Conservation (phyloP, 257 asterid genomes). For the Ophiorrhiza pumila region DNA sequence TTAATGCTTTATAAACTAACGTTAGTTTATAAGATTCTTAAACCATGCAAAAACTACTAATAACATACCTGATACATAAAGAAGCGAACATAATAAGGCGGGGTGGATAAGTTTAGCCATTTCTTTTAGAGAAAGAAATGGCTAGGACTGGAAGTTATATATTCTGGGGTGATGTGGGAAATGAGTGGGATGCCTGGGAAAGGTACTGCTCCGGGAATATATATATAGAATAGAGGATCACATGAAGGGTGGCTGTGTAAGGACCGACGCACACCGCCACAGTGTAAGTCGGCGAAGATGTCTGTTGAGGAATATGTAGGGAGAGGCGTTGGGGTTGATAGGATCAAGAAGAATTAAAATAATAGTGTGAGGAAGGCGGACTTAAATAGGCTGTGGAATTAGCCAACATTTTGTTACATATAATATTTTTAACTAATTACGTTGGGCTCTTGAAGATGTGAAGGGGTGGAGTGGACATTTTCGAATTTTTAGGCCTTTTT, state of each 20-base stretch:
- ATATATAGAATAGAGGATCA: neutral
- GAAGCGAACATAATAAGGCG: slow-evolving; percentile 18
- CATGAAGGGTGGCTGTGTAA: neutral
- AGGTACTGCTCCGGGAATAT: neutral
- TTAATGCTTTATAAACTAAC: too few relatives aligned
- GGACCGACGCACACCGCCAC: slow-evolving; percentile 25
- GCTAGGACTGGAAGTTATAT: neutral
- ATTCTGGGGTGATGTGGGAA: neutral
- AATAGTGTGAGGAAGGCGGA: slow-evolving; percentile 8
- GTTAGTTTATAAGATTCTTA: neutral
- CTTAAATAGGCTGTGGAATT: slow-evolving; percentile 16
- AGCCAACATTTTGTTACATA: too few relatives aligned
- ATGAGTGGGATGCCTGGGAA: neutral
- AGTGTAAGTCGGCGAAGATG: slow-evolving; percentile 27
- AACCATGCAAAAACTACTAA: neutral
- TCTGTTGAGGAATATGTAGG: neutral
- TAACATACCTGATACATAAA: slow-evolving; percentile 28
- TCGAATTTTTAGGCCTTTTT: neutral
- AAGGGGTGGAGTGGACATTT: too few relatives aligned
- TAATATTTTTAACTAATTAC: too few relatives aligned
- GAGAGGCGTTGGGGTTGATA: neutral
- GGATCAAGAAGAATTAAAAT: neutral
- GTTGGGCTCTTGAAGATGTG: slow-evolving; percentile 4
- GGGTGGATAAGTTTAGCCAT: slow-evolving; percentile 18
- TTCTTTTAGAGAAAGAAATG: neutral